Base-by-base conservation (phyloP, 1,139 yeast species). In the Hemisphaericaspora xylofermentans region DNA sequence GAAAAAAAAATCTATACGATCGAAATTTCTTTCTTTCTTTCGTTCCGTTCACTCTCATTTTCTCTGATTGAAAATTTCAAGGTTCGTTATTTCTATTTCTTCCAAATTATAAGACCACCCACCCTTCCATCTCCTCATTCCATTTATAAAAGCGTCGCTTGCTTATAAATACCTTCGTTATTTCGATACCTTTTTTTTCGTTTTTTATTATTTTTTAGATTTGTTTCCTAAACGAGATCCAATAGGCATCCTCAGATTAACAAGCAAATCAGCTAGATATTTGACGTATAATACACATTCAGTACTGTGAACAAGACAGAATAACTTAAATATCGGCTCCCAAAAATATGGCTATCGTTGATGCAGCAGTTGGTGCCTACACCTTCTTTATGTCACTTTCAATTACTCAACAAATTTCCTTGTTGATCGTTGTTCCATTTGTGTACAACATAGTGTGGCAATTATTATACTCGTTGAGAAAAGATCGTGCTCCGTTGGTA, bases 401-500 rank as follows among this genome's bases (percentile, higher is more conserved):
- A 14, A 44, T 61, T 7, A 44, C 53, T 25, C 66, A 64, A 48
- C 74, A 74, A 53, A 41, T 71, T 25, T 54, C 66, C 4, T 40
- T 80, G 3, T 40, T 73, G n/a, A 43, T 68, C 15, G 45, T 68
- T 6, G 48, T 80, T 39, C 83, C 83, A 10, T 74, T 78, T 53
- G 54, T 83, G 19, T 78, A 82, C 66, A 84, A 84, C 54, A 65
- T 85, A 32, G 57, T 76, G 24, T 81, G 84, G 81, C 97, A 89
- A 68, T 65, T 85, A 4, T 57, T 80, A 19, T 84, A 84, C 59
- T 78, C 88, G 8, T 59, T 86, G 41, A 77, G 93, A 64, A 86
- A 77, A 44, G 94, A 86, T 62, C 71, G 93, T 48, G 94, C 80
- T 13, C 98, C 98, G 6, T 63, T 93, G 52, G 98, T 88, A 6